phyloP scores from a whole-genome alignment of 192 early-diverging fungal species.

The Phycomyces blakesleeanus region DNA sequence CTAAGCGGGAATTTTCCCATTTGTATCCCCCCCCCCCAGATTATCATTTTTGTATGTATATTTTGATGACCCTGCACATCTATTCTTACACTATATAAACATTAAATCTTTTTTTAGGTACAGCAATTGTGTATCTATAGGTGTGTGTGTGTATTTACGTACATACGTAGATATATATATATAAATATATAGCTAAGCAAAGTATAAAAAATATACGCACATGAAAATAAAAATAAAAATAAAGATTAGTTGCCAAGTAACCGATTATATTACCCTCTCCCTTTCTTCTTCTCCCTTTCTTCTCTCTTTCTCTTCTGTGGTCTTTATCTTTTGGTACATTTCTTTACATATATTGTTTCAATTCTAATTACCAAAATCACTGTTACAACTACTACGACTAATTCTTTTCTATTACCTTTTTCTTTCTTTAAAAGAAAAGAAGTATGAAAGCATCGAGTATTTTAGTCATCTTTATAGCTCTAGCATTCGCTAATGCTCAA shows the following conservation, averaged over 20 bases:
- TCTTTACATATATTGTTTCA: background rate
- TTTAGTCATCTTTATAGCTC: background rate
- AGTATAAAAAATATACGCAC: background rate
- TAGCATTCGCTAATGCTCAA: background rate
- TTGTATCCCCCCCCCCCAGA: too few species aligned
- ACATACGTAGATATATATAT: too few species aligned
- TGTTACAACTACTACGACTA: background rate
- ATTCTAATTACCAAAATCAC: background rate
- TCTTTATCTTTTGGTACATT: background rate
- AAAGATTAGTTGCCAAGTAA: background rate
- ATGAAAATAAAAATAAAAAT: background rate
- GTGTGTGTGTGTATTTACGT: too few species aligned
- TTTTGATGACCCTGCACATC: too few species aligned
- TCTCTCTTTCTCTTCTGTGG: slow-evolving; percentile 5
- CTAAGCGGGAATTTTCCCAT: too few species aligned
- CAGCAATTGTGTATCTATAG: too few species aligned
- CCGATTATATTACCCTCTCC: background rate
- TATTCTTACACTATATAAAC: too few species aligned
- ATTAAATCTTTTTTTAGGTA: too few species aligned
- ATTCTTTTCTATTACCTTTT: slow-evolving; percentile 4
- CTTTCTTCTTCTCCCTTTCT: slow-evolving; percentile 7
- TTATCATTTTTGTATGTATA: too few species aligned
- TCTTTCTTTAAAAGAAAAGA: background rate
- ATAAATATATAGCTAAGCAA: background rate
- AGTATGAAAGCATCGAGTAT: background rate